Conservation (phyloP, 208 protist species). For the Crithidia sp. region DNA sequence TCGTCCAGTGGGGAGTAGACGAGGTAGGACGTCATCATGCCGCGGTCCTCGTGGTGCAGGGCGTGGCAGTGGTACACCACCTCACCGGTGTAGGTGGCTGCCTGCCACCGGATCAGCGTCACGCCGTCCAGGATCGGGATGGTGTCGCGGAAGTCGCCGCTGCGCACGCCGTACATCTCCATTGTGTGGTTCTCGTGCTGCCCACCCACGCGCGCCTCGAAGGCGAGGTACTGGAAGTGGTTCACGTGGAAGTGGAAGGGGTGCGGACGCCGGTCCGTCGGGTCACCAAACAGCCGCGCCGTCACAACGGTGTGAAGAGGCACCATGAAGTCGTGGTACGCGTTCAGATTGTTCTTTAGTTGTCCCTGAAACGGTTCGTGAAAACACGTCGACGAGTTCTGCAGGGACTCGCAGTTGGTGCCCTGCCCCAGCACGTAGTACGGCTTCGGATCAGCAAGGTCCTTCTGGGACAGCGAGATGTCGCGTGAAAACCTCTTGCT, state of each 20-base stretch:
- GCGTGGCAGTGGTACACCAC: constrained; percentile 89
- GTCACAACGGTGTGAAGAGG: constrained; percentile 65
- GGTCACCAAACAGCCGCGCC: constrained; percentile 74
- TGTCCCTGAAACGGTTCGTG: constrained; percentile 75
- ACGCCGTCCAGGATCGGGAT: constrained; percentile 88
- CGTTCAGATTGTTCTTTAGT: constrained; percentile 24
- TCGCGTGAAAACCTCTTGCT: constrained; percentile 34
- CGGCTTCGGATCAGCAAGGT: constrained; percentile 33
- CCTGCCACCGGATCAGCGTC: constrained; percentile 82
- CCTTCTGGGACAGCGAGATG: constrained; percentile 74
- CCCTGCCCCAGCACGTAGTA: constrained; percentile 83
- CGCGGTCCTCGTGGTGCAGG: constrained; percentile 78
- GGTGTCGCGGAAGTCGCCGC: constrained; percentile 78
- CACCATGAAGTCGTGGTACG: constrained; percentile 75
- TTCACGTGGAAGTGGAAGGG: constrained; percentile 90
- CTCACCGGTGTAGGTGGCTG: constrained; percentile 75
- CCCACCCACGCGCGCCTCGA: constrained; percentile 69
- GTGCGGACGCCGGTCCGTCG: constrained; percentile 70
- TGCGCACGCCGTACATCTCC: constrained; percentile 62
- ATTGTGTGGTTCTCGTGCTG: constrained; percentile 78
- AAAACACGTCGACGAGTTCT: constrained; percentile 60
- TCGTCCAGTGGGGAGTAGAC: constrained; percentile 43
- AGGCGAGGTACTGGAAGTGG: constrained; percentile 83
- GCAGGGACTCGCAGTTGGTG: constrained; percentile 60
- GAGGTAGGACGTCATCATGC: constrained; percentile 88